Percentiles rank a stretch among this genome's conserved stretches.
phyloP scores from a whole-genome alignment of 2,329 filamentous ascomycete species.

The Byssochlamys sp. region DNA sequence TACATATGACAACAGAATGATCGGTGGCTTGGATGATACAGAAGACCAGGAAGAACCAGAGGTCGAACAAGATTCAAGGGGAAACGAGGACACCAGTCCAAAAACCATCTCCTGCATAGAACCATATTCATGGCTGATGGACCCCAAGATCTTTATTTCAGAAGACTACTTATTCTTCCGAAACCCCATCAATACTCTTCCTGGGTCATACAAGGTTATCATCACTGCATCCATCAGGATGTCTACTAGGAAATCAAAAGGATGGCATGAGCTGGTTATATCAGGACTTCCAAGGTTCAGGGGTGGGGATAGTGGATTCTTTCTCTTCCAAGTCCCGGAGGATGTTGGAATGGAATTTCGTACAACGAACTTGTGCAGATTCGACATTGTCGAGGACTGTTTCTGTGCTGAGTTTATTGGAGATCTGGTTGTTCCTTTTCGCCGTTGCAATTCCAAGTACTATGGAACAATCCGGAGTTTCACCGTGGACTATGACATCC shows the following conservation, averaged over 20 bases:
- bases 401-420: constrained; percentile 21
- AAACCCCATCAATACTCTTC: constrained; percentile 6
- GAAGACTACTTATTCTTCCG: constrained; percentile 12
- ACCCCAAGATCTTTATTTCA: constrained; percentile 9
- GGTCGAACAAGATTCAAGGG: constrained; percentile 1
- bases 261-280: constrained; percentile 20
- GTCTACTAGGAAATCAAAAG: constrained; percentile 9
- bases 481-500: constrained; percentile 17
- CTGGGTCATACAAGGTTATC: constrained; percentile 13
- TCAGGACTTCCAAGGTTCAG: constrained; percentile 20
- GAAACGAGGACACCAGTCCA: constrained; percentile 10
- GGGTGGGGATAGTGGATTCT: constrained; percentile 15
- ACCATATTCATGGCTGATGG: not conserved
- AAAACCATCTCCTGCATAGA: not conserved
- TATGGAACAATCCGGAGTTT: constrained; percentile 23
- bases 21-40: not conserved
- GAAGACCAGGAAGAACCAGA: not conserved
- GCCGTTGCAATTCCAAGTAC: constrained; percentile 15
- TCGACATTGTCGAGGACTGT: constrained; percentile 18
- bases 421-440: constrained; percentile 19
- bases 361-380: constrained; percentile 16
- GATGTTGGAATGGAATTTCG: constrained; percentile 20
- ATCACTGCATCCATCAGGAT: constrained; percentile 12
- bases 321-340: constrained; percentile 20
- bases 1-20: not conserved